phyloP scores from a whole-genome alignment of 2,329 filamentous ascomycete genomes.

The Penicillium sp. region DNA sequence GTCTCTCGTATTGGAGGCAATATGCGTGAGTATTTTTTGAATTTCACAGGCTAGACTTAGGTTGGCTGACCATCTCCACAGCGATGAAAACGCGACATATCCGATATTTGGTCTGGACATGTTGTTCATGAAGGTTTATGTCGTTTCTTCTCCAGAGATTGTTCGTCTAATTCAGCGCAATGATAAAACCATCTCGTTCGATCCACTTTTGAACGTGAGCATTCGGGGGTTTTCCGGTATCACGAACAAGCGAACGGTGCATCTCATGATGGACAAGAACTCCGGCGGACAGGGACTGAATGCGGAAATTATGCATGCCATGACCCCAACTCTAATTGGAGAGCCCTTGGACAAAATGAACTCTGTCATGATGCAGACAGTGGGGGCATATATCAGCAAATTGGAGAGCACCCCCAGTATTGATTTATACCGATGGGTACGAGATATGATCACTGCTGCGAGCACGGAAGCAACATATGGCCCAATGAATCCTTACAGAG shows the following conservation, averaged over 20 bases:
- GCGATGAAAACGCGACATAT: conserved; percentile 14
- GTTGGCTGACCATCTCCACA: conserved; percentile 8
- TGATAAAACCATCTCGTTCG: conserved; percentile 26
- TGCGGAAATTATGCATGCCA: conserved; percentile 23
- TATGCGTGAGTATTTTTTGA: conserved; percentile 18
- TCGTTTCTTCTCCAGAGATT: conserved; percentile 30
- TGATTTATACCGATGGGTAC: conserved; percentile 34
- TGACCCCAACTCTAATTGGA: conserved; percentile 30
- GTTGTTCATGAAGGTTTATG: conserved; percentile 30
- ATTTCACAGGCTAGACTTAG: background rate
- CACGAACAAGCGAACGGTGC: conserved; percentile 12
- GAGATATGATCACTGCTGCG: conserved; percentile 30
- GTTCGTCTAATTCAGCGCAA: conserved; percentile 30
- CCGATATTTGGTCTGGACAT: conserved; percentile 31
- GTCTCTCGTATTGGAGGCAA: conserved; percentile 26
- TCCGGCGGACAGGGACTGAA: conserved; percentile 25
- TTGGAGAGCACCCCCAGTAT: conserved; percentile 15
- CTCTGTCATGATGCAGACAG: conserved; percentile 23
- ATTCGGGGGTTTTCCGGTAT: conserved; percentile 26
- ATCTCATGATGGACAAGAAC: conserved; percentile 24
- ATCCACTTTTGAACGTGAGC: conserved; percentile 25
- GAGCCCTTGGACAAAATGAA: conserved; percentile 32
- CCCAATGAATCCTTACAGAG: conserved; percentile 33
- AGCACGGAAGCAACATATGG: conserved; percentile 36
- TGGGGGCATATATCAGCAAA: conserved; percentile 22